Evolutionary conservation across 768 basidiomycete species (phyloP).

Genomic region (Naganishia friedmannii): DNA sequence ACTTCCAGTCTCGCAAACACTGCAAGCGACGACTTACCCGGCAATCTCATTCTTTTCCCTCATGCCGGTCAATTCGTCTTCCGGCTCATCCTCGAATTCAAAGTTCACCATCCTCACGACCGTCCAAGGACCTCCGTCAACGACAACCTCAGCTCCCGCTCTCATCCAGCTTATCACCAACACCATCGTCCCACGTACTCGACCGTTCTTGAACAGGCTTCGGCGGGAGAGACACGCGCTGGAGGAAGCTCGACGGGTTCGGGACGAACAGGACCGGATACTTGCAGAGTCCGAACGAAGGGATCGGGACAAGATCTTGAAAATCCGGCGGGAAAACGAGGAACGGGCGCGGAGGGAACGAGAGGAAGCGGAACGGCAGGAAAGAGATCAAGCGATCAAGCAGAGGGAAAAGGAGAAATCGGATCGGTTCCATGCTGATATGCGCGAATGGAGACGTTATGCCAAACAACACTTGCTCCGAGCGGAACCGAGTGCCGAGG

Average conservation of each 20-base stretch:
- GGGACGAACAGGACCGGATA: constrained; percentile 72
- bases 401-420: constrained; percentile 37
- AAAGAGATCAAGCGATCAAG: constrained; percentile 34
- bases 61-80: constrained; percentile 61
- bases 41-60: constrained; percentile 88
- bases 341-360: constrained; percentile 45
- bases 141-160: constrained; percentile 63
- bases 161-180: constrained; percentile 67
- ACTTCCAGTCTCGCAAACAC: constrained; percentile 50
- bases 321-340: constrained; percentile 57
- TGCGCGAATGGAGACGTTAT: constrained; percentile 62
- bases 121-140: constrained; percentile 66
- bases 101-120: constrained; percentile 77
- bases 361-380: constrained; percentile 51
- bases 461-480: constrained; percentile 56
- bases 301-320: constrained; percentile 66
- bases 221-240: constrained; percentile 53
- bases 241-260: constrained; percentile 60
- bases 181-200: constrained; percentile 75
- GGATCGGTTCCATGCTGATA: constrained; percentile 30
- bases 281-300: constrained; percentile 64
- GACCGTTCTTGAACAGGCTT: constrained; percentile 68
- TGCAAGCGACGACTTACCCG: constrained; percentile 86
- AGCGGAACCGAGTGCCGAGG: constrained; percentile 28
- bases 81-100: constrained; percentile 52